phyloP scores from a whole-genome alignment of 2,329 filamentous ascomycete species.

The Arthrocladium fulminans region DNA sequence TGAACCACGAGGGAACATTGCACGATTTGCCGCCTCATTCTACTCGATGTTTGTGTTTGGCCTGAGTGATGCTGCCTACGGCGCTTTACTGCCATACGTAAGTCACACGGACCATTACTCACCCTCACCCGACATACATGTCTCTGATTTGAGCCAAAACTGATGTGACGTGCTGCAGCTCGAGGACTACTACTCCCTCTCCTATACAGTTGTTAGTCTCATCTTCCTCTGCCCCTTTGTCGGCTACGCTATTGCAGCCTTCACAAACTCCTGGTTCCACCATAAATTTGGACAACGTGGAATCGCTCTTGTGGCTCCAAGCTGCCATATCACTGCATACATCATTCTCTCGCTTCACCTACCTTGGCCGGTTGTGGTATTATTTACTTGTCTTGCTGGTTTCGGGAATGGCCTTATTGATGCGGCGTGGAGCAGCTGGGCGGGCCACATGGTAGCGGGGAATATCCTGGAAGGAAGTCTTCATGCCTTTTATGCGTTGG shows the following conservation, averaged over 20 bases:
- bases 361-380: conserved; percentile 34
- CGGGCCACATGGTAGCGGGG: conserved; percentile 62
- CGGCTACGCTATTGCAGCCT: conserved; percentile 39
- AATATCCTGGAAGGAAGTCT: conserved; percentile 66
- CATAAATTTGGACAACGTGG: conserved; percentile 55
- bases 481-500: conserved; percentile 63
- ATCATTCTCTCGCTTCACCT: conserved; percentile 31
- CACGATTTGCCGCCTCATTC: conserved; percentile 48
- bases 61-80: conserved; percentile 7
- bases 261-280: conserved; percentile 38
- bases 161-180: conserved; percentile 24
- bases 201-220: conserved; percentile 38
- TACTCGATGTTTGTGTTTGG: conserved; percentile 9
- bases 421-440: conserved; percentile 53
- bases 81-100: conserved; percentile 3
- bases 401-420: conserved; percentile 38
- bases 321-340: conserved; percentile 33
- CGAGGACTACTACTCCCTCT: conserved; percentile 33
- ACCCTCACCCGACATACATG: too few species aligned
- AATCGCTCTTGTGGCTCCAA: conserved; percentile 52
- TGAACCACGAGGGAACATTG: conserved; percentile 49
- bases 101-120: not conserved
- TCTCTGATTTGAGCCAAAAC: not conserved
- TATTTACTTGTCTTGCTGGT: conserved; percentile 33
- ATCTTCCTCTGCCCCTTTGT: conserved; percentile 42